Percentiles rank a stretch among this genome's conserved stretches.
These are phyloP conservation scores for Aspergillus thermomutatus DNA, from an alignment of 2,329 filamentous ascomycete species.

Conservation along the genomic window DNA sequence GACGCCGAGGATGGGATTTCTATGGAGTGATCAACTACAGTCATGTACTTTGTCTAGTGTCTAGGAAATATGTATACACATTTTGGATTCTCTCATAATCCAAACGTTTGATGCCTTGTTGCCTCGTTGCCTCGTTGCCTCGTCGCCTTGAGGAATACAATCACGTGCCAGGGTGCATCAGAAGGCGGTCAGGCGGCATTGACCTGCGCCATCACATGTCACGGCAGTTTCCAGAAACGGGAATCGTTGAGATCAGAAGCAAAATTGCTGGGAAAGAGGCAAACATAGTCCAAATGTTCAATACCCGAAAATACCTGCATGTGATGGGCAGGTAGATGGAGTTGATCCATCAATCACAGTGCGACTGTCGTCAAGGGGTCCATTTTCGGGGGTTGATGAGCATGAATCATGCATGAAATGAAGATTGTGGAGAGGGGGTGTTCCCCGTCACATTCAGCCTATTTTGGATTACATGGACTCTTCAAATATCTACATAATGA, in stretches of 20 bases:
- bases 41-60: conserved; percentile 2
- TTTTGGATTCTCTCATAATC: background rate
- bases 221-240: conserved; percentile 1
- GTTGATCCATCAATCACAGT: background rate
- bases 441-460: background rate
- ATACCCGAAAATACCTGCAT: background rate
- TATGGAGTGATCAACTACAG: conserved; percentile 19
- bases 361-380: background rate
- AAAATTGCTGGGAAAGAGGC: background rate
- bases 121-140: background rate
- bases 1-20: conserved; percentile 22
- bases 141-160: background rate
- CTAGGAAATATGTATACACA: background rate
- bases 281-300: background rate
- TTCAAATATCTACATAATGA: background rate
- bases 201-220: conserved; percentile 7
- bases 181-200: conserved; percentile 7
- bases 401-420: background rate
- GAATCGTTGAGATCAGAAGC: background rate
- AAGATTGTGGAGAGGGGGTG: background rate
- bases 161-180: background rate
- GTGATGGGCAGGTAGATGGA: background rate
- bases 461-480: background rate
- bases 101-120: background rate
- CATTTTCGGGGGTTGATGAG: background rate